Evolutionary conservation across 371 early-diverging fungal species (phyloP).

Genomic region (Entomophthora muscae): DNA sequence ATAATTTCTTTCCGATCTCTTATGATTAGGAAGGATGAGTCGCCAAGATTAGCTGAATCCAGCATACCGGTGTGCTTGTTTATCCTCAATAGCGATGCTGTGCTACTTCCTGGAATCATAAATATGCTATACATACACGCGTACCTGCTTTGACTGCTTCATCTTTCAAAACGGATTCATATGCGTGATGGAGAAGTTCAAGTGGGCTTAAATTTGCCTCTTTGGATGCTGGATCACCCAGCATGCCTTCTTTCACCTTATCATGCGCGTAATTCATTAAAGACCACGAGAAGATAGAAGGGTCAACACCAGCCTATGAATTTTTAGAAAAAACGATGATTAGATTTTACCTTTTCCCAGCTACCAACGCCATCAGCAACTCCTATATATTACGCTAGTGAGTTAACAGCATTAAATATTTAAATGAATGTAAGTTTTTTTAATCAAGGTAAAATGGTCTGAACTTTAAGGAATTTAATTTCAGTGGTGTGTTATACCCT

Average conservation of each 20-base stretch:
- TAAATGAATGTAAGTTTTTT: no score
- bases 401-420: neutral
- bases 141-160: constrained; percentile 32
- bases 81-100: constrained; percentile 40
- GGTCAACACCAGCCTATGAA: neutral
- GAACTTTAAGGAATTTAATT: no score
- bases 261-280: constrained; percentile 45
- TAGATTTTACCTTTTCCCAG: constrained; percentile 8
- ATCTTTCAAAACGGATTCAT: constrained; percentile 26
- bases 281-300: constrained; percentile 10
- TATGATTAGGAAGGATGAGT: constrained; percentile 39
- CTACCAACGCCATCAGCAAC: constrained; percentile 8
- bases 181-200: constrained; percentile 33
- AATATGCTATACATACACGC: neutral
- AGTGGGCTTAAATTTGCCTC: constrained; percentile 16
- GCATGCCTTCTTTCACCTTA: constrained; percentile 18
- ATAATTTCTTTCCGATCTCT: constrained; percentile 30
- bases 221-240: constrained; percentile 14
- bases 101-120: constrained; percentile 22
- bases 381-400: neutral
- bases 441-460: no score
- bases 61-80: constrained; percentile 37
- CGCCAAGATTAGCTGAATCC: constrained; percentile 40
- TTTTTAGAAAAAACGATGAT: neutral
- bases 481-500: no score